A percentile compares a stretch with the other conserved stretches of the same genome.
Conservation (phyloP, 1,284 basidiomycete species). For the Puccinia triticina region DNA sequence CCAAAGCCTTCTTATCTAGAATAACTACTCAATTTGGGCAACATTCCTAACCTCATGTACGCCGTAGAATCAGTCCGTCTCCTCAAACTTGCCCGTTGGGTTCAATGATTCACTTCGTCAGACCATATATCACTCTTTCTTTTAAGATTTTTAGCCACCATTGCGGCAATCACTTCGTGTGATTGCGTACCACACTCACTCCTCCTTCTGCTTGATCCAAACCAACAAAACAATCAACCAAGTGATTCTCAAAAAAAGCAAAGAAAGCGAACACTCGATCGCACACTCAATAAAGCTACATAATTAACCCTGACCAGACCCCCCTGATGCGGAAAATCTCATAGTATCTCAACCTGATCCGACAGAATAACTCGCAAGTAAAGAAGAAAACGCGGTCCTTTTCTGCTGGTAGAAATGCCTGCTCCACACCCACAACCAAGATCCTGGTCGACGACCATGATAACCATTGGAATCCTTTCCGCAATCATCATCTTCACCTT, state of each 20-base stretch:
- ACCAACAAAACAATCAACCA: neutral
- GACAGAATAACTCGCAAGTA: neutral
- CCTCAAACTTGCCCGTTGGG: slow-evolving; percentile 12
- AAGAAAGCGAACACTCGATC: neutral
- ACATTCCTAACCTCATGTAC: slow-evolving; percentile 6
- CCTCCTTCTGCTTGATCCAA: slow-evolving; percentile 6
- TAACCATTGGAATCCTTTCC: neutral
- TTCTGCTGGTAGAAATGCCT: slow-evolving; percentile 13
- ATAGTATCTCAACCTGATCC: neutral
- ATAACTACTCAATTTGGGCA: slow-evolving; percentile 20
- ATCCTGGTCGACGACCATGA: neutral
- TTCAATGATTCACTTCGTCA: slow-evolving; percentile 7
- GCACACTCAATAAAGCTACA: neutral
- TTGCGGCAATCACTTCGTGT: neutral
- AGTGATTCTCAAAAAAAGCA: neutral
- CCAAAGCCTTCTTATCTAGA: neutral
- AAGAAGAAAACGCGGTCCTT: neutral
- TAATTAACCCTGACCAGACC: neutral
- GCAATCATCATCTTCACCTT: neutral
- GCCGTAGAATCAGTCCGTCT: slow-evolving; percentile 1
- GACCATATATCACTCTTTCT: slow-evolving; percentile 6
- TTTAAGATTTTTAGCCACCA: slow-evolving; percentile 9
- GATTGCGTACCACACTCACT: slow-evolving; percentile 17
- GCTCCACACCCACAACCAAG: neutral
- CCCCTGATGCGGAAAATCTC: slow-evolving; percentile 12